Base-by-base conservation (phyloP, 192 early-diverging fungal species). In the Thoreauomyces humboldtii region DNA sequence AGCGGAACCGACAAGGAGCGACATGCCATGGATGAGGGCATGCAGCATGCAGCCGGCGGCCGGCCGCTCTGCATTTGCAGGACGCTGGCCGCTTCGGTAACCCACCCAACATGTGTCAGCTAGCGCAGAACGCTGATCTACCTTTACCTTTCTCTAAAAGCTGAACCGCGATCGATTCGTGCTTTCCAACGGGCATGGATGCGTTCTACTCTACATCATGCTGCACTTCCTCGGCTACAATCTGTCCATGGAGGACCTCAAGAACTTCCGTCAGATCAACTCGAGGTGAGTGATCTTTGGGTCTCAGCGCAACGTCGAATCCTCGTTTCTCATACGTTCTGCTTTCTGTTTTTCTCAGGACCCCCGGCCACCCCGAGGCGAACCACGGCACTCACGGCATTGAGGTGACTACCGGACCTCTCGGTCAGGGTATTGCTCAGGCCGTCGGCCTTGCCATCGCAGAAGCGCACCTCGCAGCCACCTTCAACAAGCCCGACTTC, bases 141-240 rank as follows among this genome's bases (percentile, higher is more conserved):
- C 25, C 44, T 3, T 46, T 46, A 9, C 38, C 25, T 6, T 24
- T 6, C 25, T 46, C 4, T 12, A 6, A 52, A 7, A 87, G 87
- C 70, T 90, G 64, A 95, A 94, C 75, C 90, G 94, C 46, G 95
- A 99, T 74, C 93, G 96, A 32, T 99, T 99, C 63, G 90, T 99
- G 17, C 83, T 99, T 59, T 98, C 95, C 45, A 96, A 96, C 76
- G 96, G 96, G 27, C 96, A 98, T 76, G 96, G 64, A 60, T 95
- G 95, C 68, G 92, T 86, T 2, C 79, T 98, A 61, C 91, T 92
- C 73, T 98, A 98, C 74, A 79, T 89, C 41, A 72, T 93, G 54
- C 82, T 92, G 57, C 96, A 98, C 77, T 73, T 98, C 56, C 57
- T 87, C 31, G 95, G 95, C 7, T 95, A 89, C 80, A 87, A 94